phyloP scores from a whole-genome alignment of 208 protist species.

The Wallacemonas rigidus region DNA sequence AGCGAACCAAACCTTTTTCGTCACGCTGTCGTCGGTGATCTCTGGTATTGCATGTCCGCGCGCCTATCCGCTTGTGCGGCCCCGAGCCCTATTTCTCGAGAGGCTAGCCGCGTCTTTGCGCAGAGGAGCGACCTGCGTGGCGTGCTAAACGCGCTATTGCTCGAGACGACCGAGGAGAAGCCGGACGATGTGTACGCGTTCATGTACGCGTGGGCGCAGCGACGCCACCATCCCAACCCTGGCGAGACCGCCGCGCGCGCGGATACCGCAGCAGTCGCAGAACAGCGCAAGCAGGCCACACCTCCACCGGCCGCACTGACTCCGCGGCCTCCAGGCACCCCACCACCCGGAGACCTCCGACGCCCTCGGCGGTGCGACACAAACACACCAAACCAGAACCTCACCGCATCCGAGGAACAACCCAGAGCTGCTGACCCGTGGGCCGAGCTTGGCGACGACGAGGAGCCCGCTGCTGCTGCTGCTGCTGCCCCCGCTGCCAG shows the following conservation, averaged over 20 bases:
- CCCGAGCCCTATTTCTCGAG: not conserved
- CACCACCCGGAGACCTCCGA: not conserved
- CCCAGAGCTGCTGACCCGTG: not conserved
- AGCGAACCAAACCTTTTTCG: too few species aligned
- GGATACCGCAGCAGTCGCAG: not conserved
- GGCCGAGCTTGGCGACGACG: constrained; percentile 8
- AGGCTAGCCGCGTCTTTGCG: constrained; percentile 10
- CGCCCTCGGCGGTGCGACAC: not conserved
- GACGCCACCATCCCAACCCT: not conserved
- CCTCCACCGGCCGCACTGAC: constrained; percentile 1
- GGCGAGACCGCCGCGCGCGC: not conserved
- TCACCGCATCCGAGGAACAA: too few species aligned
- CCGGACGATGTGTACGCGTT: constrained; percentile 16
- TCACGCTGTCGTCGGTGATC: too few species aligned
- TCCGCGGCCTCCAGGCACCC: not conserved
- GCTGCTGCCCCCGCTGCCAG: not conserved
- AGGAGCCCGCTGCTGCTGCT: not conserved
- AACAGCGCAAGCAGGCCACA: not conserved
- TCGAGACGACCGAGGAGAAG: constrained; percentile 13
- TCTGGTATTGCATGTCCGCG: not conserved
- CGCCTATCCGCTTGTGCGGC: not conserved
- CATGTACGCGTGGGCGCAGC: constrained; percentile 17
- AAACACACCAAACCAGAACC: too few species aligned
- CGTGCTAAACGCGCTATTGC: constrained; percentile 2
- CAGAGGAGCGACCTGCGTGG: constrained; percentile 1